phyloP scores from a whole-genome alignment of 2,329 filamentous ascomycete species.

The Pseudocercospora crystallina region DNA sequence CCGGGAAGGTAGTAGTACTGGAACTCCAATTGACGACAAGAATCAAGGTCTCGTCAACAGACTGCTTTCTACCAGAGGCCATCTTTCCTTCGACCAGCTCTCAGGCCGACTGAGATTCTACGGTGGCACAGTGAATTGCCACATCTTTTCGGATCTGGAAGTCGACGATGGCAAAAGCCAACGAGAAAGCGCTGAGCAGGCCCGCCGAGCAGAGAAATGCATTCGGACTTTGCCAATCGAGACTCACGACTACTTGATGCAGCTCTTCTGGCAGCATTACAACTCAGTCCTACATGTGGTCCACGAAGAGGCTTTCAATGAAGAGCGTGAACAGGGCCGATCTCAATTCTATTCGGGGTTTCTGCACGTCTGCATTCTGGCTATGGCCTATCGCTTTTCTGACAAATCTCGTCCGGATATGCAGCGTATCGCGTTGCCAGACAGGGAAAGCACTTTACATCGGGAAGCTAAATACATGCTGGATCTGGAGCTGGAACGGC shows the following conservation, averaged over 20 bases:
- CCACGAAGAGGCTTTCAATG: conserved; percentile 27
- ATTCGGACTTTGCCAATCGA: conserved; percentile 24
- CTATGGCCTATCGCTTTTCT: conserved; percentile 27
- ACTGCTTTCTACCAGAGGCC: conserved; percentile 26
- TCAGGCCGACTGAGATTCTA: conserved; percentile 26
- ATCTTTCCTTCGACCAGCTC: conserved; percentile 30
- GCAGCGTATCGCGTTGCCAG: conserved; percentile 24
- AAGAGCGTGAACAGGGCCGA: conserved; percentile 23
- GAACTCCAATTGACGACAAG: conserved; percentile 25
- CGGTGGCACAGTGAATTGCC: conserved; percentile 28
- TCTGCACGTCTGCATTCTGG: conserved; percentile 29
- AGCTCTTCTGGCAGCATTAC: conserved; percentile 30
- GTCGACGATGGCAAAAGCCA: conserved; percentile 18
- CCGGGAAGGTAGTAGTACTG: conserved; percentile 9
- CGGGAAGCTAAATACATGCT: conserved; percentile 30
- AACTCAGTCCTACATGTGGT: conserved; percentile 29
- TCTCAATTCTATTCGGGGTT: conserved; percentile 30
- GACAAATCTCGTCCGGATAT: conserved; percentile 28
- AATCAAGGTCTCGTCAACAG: conserved; percentile 25
- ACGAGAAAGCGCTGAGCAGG: conserved; percentile 20
- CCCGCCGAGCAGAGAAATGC: conserved; percentile 25
- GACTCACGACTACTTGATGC: conserved; percentile 29
- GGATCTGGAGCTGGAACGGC: conserved; percentile 27
- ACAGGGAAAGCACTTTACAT: conserved; percentile 27
- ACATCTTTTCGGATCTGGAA: conserved; percentile 26